Base-by-base conservation (phyloP, 1,284 basidiomycete species). In the Malassezia dermatis region DNA sequence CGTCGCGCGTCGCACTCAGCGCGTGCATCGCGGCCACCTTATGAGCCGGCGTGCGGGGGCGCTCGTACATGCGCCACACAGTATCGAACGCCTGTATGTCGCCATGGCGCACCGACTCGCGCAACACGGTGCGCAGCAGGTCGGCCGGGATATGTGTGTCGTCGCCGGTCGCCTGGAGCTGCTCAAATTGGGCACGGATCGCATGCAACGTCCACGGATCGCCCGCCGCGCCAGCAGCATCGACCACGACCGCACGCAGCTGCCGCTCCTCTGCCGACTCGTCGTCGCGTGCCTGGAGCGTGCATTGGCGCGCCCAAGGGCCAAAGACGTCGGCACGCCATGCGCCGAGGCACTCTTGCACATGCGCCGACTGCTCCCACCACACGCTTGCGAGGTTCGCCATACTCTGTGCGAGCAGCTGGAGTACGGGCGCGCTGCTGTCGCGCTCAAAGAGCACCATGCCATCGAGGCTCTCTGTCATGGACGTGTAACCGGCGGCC, bases 301-400 rank as follows among this genome's bases (percentile, higher is more conserved):
- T 88, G 48, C 94, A 80, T 64, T 80, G 81, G 49, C 86, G 78
- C 30, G 89, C 86, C 34, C 91, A 75, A 5, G 90, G 90, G 46
- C 80, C 80, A 76, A 88, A 89, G 34, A 94, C 78, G 19, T 83
- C 80, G 19, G 61, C 63, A 17, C 64, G 53, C 51, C 66, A 49
- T 51, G 58, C 59, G 48, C 65, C 54, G 51, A 72, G 57, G 19
- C 60, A 66, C n/a, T 51, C 28, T 4, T 82, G 77, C 40, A 86
- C 79, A 4, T 79, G 73, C 32, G 82, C 72, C 59, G 88, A 77
- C 73, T 81, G 78, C 76, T 94, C 91, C 85, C 86, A 94, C 88
- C 89, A 95, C 2, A 83, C 82, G 37, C 78, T 78, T 46, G 71
- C 69, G 48, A 72, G 60, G 28, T 56, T 52, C 37, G 51, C 63